Evolutionary conservation across 345 rosid genomes (phyloP), one percentile per base, ranked within the genome.

Genomic region (Draba incana): DNA sequence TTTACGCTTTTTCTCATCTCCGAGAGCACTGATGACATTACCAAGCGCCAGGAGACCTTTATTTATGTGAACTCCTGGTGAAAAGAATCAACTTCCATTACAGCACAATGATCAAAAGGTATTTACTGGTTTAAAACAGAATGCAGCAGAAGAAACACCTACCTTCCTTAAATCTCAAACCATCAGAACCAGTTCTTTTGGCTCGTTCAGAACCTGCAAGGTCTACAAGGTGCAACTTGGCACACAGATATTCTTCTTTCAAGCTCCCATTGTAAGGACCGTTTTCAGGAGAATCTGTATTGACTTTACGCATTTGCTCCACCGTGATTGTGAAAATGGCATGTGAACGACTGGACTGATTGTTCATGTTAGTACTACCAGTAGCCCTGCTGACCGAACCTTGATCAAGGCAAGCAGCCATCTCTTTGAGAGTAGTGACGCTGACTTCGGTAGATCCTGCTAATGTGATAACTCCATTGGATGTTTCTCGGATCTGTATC

Each of bases 161-260:
- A 92, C 99, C 99, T 91, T 94, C 99, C 77, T 94, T 94, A 71
- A 94, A 94, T 62, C 98, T 90, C 77, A 94, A 43, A 62, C 99
- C 99, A 68, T 94, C 97, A 7, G 97, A 94, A 69, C 99, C 98
- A 15, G 98, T 94, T 82, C 99, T 84, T 78, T 94, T 94, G 54
- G 99, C 99, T 71, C 99, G 77, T 77, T 91, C 99, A 0, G 99
- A 94, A 71, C 99, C 99, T 65, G 99, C 99, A 75, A 94, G 99
- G 81, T 94, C 99, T 58, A 94, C 99, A 39, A 94, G 78, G 82
- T 94, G 99, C 82, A 94, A 76, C 84, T 94, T 94, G 31, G 99
- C 99, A 79, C 97, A 91, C 15, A 94, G 87, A 68, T 94, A 94
- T 69, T 94, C 99, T 75, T 89, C 99, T 70, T 78, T 87, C 83